Evolutionary conservation across 352 stramenopile species (phyloP), one percentile per base, ranked within the genome.

Genomic region (Phytophthora rubi): DNA sequence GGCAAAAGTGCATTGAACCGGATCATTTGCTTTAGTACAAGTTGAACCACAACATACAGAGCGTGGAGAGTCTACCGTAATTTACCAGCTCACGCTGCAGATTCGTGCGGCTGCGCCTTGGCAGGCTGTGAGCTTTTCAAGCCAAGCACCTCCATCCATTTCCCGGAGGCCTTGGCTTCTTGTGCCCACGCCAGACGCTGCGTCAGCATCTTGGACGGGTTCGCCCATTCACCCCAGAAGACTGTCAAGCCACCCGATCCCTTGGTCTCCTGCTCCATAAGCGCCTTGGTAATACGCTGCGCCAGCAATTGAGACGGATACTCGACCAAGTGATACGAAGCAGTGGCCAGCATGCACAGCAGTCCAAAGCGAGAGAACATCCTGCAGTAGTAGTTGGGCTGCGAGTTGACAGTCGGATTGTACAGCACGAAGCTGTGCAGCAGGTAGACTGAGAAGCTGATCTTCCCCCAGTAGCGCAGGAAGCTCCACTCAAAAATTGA

Each of bases 391-490:
- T 77, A 82, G 13, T 67, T 73, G 18, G 65, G 21, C 53, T 77
- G 79, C 9, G 48, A 33, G 21, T 39, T 75, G 3, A 84, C 53
- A 26, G 7, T 67, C 51, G 28, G 4, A 56, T 76, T 71, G 48
- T 78, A 73, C 32, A 79, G 21, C 6, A 86, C 66, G 21, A 83
- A 82, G 53, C 54, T 72, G 57, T 87, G 79, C 53, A 87, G 53
- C 64, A 87, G 37, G 51, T 84, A 87, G 48, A 84, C 77, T 2
- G 79, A 86, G 42, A 78, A 86, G 55, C 78, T 83, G 37, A 83
- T 68, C 62, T 86, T 83, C 54, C 76, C 76, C 48, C 66, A 71
- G 51, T 77, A 79, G 6, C 76, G 72, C 26, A 87, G 59, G 13
- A 85, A 57, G 6, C 67, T 82, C 74, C 71, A 83, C 67, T 85